These are phyloP conservation scores for Talaromyces proteolyticus DNA, from an alignment of 495 filamentous ascomycete species.

Conservation along the genomic window DNA sequence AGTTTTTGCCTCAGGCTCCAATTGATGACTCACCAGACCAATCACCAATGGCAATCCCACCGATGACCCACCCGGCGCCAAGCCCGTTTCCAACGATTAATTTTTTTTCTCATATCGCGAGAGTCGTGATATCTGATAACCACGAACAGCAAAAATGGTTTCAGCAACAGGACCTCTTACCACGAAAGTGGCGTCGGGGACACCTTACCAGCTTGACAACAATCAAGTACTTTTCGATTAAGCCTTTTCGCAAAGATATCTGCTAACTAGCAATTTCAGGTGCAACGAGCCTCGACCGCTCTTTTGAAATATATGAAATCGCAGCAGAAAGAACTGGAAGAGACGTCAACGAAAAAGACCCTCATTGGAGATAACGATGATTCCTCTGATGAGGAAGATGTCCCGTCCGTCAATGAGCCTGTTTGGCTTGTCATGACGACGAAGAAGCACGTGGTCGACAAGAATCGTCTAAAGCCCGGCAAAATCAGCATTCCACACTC, in stretches of 20 bases:
- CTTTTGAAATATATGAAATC: constrained; percentile 75
- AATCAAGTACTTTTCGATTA: constrained; percentile 42
- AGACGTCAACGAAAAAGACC: constrained; percentile 58
- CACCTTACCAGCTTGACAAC: constrained; percentile 62
- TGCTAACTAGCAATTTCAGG: constrained; percentile 37
- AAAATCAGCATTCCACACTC: constrained; percentile 63
- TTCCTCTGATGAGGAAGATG: constrained; percentile 38
- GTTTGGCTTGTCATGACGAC: constrained; percentile 85
- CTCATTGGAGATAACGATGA: constrained; percentile 59
- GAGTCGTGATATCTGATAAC: background rate
- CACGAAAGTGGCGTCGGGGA: constrained; percentile 42
- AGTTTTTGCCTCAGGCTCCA: background rate
- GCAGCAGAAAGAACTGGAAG: constrained; percentile 50
- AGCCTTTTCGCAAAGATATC: background rate
- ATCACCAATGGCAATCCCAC: background rate
- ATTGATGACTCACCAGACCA: constrained; percentile 12
- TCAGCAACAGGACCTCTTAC: constrained; percentile 41
- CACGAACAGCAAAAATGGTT: constrained; percentile 27
- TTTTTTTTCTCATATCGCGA: constrained; percentile 5
- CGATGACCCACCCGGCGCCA: background rate
- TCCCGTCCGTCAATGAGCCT: constrained; percentile 48
- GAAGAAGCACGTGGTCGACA: constrained; percentile 78
- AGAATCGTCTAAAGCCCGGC: constrained; percentile 71
- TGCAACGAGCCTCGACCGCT: constrained; percentile 72
- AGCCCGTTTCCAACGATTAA: background rate